Conservation (phyloP, 169 alveolate species). For the Plasmodium vivax region DNA sequence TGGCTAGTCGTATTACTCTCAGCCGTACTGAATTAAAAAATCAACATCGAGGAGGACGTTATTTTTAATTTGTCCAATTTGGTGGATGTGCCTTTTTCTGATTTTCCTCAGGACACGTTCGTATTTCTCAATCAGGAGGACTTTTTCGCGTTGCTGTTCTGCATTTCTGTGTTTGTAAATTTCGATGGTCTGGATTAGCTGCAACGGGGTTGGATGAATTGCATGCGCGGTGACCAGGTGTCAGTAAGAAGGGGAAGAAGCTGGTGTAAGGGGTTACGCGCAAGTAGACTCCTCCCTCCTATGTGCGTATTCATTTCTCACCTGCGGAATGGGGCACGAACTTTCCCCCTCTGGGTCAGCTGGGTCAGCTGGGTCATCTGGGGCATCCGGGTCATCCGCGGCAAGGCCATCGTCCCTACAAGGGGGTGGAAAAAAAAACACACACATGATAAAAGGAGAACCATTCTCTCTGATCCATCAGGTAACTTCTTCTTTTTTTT, state of each 20-base stretch:
- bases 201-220: background rate
- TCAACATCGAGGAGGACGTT: conserved; percentile 59
- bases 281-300: background rate
- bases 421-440: background rate
- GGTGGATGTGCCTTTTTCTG: conserved; percentile 28
- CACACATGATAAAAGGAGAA: background rate
- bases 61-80: conserved; percentile 64
- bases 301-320: background rate
- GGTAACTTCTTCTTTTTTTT: background rate
- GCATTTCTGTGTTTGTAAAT: conserved; percentile 52
- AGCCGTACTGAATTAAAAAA: conserved; percentile 58
- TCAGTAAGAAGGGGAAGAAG: background rate
- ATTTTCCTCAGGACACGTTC: conserved; percentile 47
- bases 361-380: too few species aligned
- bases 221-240: background rate
- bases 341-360: background rate
- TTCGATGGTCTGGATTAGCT: conserved; percentile 55
- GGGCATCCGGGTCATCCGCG: background rate
- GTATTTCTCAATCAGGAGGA: conserved; percentile 17
- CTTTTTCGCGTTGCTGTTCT: conserved; percentile 43
- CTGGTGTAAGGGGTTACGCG: background rate
- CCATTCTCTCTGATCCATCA: background rate
- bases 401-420: background rate
- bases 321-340: conserved; percentile 7
- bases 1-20: background rate